Evolutionary conservation across 768 basidiomycete species (phyloP).

Genomic region (Trametes meyenii): DNA sequence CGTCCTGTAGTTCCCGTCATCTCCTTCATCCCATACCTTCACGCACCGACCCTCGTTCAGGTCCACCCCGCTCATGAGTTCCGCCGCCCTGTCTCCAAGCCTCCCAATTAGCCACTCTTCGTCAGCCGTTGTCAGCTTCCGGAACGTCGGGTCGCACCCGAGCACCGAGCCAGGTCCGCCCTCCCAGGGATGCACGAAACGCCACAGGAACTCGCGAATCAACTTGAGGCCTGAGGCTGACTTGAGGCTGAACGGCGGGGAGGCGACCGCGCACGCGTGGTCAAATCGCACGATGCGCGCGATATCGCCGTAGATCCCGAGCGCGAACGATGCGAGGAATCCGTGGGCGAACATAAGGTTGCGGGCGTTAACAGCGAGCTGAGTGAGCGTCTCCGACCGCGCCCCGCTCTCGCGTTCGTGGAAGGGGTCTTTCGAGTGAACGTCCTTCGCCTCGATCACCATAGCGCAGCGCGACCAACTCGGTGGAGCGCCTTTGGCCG

Average conservation of each 20-base stretch:
- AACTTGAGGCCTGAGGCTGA: background rate
- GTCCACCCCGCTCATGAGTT: background rate
- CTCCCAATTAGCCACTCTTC: background rate
- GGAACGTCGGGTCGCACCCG: conserved; percentile 11
- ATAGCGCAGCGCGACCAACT: conserved; percentile 5
- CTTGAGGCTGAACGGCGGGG: conserved; percentile 1
- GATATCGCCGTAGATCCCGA: conserved; percentile 12
- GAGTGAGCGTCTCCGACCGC: background rate
- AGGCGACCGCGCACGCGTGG: conserved; percentile 15
- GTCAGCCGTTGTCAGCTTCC: background rate
- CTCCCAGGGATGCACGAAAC: conserved; percentile 14
- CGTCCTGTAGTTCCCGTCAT: background rate
- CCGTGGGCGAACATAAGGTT: conserved; percentile 14
- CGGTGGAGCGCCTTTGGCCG: background rate
- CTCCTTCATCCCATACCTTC: background rate
- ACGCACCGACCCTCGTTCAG: conserved; percentile 3
- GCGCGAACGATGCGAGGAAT: background rate
- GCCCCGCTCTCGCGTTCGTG: background rate
- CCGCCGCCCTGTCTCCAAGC: background rate
- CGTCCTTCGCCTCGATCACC: conserved; percentile 7
- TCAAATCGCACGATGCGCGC: conserved; percentile 19
- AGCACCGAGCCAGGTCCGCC: background rate
- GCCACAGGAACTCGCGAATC: conserved; percentile 18
- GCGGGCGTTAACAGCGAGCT: conserved; percentile 6
- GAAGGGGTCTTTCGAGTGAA: background rate